Percentiles rank a stretch among this genome's conserved stretches.
Evolutionary conservation across 176 grass and related monocot species (phyloP).

Genomic region (Triticum aestivum): IWGSC_CS_RefSeq_v2.1 NC_057810.1:51290483-51290982

Average conservation of each 20-base stretch:
- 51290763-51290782: not conserved
- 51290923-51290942: not conserved
- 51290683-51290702: no score
- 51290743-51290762: not conserved
- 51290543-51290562: not conserved
- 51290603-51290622: not conserved
- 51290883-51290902: not conserved
- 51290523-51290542: no score
- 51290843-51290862: no score
- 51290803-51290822: no score
- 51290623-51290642: not conserved
- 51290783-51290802: not conserved
- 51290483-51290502: no score
- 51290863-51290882: no score
- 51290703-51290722: not conserved
- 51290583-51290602: not conserved
- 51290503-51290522: no score
- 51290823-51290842: no score
- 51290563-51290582: not conserved
- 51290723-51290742: not conserved
- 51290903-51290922: no score
- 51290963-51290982: not conserved
- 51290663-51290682: slow-evolving; percentile 9
- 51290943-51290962: not conserved
- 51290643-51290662: not conserved